phyloP scores from a whole-genome alignment of 2,329 filamentous ascomycete genomes.

The Curvularia verruculosa region DNA sequence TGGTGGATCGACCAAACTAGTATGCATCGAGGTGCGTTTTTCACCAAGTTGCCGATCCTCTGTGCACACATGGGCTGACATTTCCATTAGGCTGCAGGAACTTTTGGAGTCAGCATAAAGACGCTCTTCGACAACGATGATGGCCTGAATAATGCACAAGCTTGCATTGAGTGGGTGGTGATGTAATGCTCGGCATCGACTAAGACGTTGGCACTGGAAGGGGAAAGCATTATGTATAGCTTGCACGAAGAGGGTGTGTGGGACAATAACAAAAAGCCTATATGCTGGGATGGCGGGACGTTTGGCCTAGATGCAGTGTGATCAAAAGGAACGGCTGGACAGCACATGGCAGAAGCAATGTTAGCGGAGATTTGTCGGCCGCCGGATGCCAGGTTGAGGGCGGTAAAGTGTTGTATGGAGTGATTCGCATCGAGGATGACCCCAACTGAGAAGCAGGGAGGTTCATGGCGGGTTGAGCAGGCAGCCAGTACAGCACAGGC shows the following conservation, averaged over 20 bases:
- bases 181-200: background rate
- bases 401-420: slow-evolving; percentile 1
- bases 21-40: slow-evolving; percentile 67
- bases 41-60: background rate
- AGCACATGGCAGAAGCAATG: slow-evolving; percentile 11
- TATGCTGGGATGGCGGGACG: slow-evolving; percentile 16
- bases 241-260: background rate
- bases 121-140: slow-evolving; percentile 70
- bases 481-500: background rate
- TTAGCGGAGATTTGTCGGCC: slow-evolving; percentile 19
- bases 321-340: slow-evolving; percentile 5
- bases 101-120: slow-evolving; percentile 83
- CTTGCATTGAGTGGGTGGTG: background rate
- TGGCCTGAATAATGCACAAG: background rate
- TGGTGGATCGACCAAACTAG: slow-evolving; percentile 82
- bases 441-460: background rate
- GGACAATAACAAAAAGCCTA: slow-evolving; percentile 1
- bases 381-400: slow-evolving; percentile 4
- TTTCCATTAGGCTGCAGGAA: slow-evolving; percentile 68
- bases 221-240: background rate
- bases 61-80: slow-evolving; percentile 37
- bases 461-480: slow-evolving; percentile 1
- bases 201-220: background rate
- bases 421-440: background rate
- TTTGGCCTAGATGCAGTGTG: background rate